Base-by-base conservation (phyloP, 208 protist genomes). In the Trypanosoma vivax region DNA sequence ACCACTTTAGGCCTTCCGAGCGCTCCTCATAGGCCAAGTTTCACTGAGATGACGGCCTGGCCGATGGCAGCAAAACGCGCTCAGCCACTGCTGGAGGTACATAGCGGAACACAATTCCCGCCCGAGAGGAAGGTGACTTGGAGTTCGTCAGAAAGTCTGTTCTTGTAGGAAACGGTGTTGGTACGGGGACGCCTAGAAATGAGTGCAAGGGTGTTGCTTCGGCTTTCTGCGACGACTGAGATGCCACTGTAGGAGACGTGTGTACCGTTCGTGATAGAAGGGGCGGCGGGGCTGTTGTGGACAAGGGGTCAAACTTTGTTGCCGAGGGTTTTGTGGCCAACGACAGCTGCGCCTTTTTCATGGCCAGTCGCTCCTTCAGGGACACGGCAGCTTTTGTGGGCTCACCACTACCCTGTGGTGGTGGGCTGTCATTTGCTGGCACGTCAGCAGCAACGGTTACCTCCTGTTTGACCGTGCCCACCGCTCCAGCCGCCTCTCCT, bases 41-140 rank as follows among this genome's bases (percentile, higher is more conserved):
- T 50, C 62, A 60, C 37, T 37, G 16, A 1, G 61, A 41, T 13
- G 58, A 59, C 10, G 68, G 68, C 27, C 70, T 57, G 18, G 66
- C 40, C 16, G 75, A 59, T 13, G 76, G 71, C 7, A 66, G 67
- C 16, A 79, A 19, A 59, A 83, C 58, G 7, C 76, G 70, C 50
- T 78, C 71, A 7, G 70, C 74, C 49, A 83, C 67, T 3, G 48
- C 47, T 11, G 53, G 50, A n/a, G 50, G 51, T 2, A 72, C 56
- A n/a, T 69, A 69, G 1, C 53, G 62, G 13, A 69, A 56, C 13
- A 58, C 49, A n/a, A 66, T 23, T n/a, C 60, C 51, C 10, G 60
- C 40, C 6, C 51, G 60, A 49, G 49, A 38, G 5, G 35, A 54
- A 11, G 50, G 51, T 1, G 51, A 66, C 33, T 60, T 66, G 3